Percentiles rank a stretch among this genome's conserved stretches.
Evolutionary conservation across 805 yeast genomes (phyloP).

Genomic region (Ogataea paraovalis): DNA sequence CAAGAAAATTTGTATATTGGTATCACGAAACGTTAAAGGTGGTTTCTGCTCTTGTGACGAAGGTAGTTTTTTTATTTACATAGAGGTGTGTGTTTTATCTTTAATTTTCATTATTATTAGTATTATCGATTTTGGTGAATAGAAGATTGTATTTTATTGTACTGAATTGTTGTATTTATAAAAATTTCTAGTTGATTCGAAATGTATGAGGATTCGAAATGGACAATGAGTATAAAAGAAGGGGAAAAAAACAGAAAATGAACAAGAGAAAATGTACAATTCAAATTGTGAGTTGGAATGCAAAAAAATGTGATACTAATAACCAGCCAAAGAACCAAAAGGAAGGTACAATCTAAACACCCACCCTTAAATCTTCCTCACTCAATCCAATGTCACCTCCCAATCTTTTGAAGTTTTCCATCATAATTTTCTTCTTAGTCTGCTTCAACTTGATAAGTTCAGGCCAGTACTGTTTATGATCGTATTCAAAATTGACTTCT

Average conservation of each 20-base stretch:
- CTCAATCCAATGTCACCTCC: constrained; percentile 77
- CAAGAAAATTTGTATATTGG: constrained; percentile 86
- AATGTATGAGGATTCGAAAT: neutral
- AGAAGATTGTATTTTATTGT: neutral
- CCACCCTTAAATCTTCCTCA: constrained; percentile 69
- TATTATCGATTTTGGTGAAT: neutral
- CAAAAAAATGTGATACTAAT: neutral
- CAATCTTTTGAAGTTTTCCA: constrained; percentile 63
- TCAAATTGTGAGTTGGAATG: neutral
- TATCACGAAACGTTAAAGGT: constrained; percentile 60
- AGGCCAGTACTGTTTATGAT: constrained; percentile 81
- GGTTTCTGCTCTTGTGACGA: neutral
- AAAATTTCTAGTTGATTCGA: neutral
- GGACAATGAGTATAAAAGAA: neutral
- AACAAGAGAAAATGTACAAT: neutral
- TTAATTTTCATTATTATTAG: neutral
- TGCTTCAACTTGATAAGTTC: constrained; percentile 57
- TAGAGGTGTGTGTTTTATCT: neutral
- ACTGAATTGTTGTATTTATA: neutral
- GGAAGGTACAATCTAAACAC: constrained; percentile 7
- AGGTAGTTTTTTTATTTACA: neutral
- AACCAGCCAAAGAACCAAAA: neutral
- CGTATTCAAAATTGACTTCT: constrained; percentile 73
- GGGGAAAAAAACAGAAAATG: neutral
- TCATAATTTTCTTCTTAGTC: constrained; percentile 52